phyloP scores from a whole-genome alignment of 768 basidiomycete genomes.

The Boletales sp. region DNA sequence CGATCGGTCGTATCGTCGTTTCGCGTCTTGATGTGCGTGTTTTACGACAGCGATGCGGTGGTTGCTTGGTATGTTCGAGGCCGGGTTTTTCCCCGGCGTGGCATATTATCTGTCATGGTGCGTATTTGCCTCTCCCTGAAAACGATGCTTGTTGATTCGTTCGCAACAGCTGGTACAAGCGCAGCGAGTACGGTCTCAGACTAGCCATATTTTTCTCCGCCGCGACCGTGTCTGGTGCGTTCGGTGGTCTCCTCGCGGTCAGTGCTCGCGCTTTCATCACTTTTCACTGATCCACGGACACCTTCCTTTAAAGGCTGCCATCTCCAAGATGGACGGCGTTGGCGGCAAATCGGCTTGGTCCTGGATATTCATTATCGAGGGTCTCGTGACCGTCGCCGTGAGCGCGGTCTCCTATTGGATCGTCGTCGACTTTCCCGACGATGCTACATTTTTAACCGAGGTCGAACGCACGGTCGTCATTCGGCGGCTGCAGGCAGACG shows the following conservation, averaged over 20 bases:
- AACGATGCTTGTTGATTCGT: too few relatives aligned
- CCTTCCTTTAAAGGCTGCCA: conserved; percentile 40
- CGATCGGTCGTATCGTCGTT: not conserved
- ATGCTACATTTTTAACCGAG: conserved; percentile 72
- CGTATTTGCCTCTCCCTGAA: conserved; percentile 16
- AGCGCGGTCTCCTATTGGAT: conserved; percentile 68
- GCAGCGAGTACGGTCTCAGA: conserved; percentile 68
- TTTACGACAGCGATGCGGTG: conserved; percentile 54
- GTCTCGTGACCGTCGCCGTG: conserved; percentile 64
- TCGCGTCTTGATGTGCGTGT: not conserved
- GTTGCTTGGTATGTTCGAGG: conserved; percentile 74
- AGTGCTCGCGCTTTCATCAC: conserved; percentile 5
- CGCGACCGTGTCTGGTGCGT: conserved; percentile 80
- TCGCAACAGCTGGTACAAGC: conserved; percentile 52
- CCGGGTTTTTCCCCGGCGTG: conserved; percentile 40
- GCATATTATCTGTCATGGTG: conserved; percentile 74
- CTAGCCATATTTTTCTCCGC: conserved; percentile 73
- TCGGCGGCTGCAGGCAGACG: conserved; percentile 60
- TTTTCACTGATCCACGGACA: too few relatives aligned
- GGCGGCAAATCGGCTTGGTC: conserved; percentile 64
- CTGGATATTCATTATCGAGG: conserved; percentile 79
- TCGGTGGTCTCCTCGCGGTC: conserved; percentile 72
- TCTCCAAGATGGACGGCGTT: conserved; percentile 68
- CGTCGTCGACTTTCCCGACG: conserved; percentile 82
- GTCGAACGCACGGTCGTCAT: conserved; percentile 65